Evolutionary conservation across 768 basidiomycete genomes (phyloP).

Genomic region (Cyclocybe aegerita): DNA sequence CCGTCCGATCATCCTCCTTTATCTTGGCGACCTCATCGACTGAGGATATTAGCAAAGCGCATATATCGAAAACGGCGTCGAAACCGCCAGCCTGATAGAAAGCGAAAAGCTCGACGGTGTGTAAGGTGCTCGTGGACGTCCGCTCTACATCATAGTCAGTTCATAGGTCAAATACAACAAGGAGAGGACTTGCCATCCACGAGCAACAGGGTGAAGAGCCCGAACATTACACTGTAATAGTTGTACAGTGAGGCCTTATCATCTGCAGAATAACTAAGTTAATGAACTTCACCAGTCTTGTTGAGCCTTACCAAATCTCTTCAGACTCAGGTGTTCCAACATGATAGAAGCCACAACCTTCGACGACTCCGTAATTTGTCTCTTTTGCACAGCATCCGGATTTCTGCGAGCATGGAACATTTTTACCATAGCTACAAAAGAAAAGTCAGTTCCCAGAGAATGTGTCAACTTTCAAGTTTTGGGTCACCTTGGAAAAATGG

Average conservation of each 20-base stretch:
- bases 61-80: constrained; percentile 61
- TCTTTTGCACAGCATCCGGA: constrained; percentile 71
- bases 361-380: constrained; percentile 73
- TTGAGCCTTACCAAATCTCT: constrained; percentile 47
- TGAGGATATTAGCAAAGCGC: constrained; percentile 50
- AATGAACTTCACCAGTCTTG: not conserved
- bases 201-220: constrained; percentile 43
- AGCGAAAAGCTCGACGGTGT: constrained; percentile 78
- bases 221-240: constrained; percentile 48
- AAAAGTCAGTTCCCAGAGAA: not conserved
- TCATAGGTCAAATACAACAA: constrained; percentile 6
- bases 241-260: constrained; percentile 36
- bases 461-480: constrained; percentile 15
- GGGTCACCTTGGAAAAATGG: constrained; percentile 82
- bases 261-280: constrained; percentile 12
- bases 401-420: constrained; percentile 82
- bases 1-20: constrained; percentile 55
- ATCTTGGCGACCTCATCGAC: constrained; percentile 54
- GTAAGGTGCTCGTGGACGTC: constrained; percentile 66
- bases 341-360: constrained; percentile 70
- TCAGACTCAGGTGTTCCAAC: constrained; percentile 62
- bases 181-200: constrained; percentile 41
- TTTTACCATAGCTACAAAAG: constrained; percentile 71
- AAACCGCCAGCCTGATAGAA: constrained; percentile 76
- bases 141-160: constrained; percentile 54